Base-by-base conservation (phyloP, 1,284 basidiomycete genomes). In the Papiliotrema flavescens region DNA sequence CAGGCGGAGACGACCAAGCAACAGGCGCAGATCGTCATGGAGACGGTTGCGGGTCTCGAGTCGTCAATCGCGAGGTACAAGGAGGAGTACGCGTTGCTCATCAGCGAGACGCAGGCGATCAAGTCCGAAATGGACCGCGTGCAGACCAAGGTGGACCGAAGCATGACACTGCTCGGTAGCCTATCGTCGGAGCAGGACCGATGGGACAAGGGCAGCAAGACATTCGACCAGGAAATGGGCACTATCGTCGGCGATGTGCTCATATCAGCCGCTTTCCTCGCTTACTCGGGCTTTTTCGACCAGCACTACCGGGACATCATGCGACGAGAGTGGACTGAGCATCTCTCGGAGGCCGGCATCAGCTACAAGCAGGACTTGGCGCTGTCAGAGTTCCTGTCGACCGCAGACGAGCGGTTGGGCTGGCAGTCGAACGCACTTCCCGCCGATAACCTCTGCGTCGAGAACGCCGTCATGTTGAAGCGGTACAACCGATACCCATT, bases 381-480 rank as follows among this genome's bases (percentile, higher is more conserved):
- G 0, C 84, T 98, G 60, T 86, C 90, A 3, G 96, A 98, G 71
- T 98, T 97, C 75, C 82, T 99, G 34, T 98, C 96, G 2, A 95
- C 93, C 2, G 94, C 96, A 1, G 96, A 99, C 68, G 92, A 98
- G 69, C 88, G 95, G 47, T 83, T 98, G 54, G 86, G 83, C 63
- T 99, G 95, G 96, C 92, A 95, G 75, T 89, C 91, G 19, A 93
- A 93, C 68, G 88, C 90, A 1, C 81, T 99, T 14, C 96, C 96
- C 1, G 86, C 91, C 8, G 95, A 99, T 76, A 94, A 90, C 60
- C 81, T 98, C 35, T 97, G 93, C 66, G 92, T 89, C 1, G 96
- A 98, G 78, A 99, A 99, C 71, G 96, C 96, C 11, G 95, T 98
- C 78, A 98, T 96, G 90, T 85, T 99, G 72, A 94, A 96, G 73